phyloP scores from a whole-genome alignment of 2,329 filamentous ascomycete species.

The Fusarium sp. region DNA sequence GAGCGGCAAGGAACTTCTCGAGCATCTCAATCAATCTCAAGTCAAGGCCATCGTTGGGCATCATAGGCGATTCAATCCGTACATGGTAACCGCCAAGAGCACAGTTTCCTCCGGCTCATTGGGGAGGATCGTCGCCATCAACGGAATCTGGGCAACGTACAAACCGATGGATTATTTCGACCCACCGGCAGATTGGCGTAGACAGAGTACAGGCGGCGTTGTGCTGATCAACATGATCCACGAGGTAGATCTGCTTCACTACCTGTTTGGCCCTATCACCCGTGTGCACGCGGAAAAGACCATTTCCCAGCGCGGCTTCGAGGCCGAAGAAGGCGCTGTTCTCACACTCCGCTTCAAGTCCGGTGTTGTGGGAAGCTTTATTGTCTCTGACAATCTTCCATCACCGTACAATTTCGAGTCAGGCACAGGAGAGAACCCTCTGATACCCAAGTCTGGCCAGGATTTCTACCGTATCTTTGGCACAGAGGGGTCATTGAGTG shows the following conservation, averaged over 20 bases:
- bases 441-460: conserved; percentile 59
- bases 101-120: conserved; percentile 58
- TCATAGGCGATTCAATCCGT: conserved; percentile 73
- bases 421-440: conserved; percentile 72
- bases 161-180: conserved; percentile 69
- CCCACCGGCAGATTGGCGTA: conserved; percentile 64
- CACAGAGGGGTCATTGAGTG: conserved; percentile 65
- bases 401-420: conserved; percentile 70
- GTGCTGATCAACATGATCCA: conserved; percentile 74
- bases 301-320: conserved; percentile 59
- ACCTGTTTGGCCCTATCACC: conserved; percentile 68
- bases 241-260: conserved; percentile 72
- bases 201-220: conserved; percentile 60
- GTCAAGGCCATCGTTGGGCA: conserved; percentile 70
- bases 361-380: conserved; percentile 70
- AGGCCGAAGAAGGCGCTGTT: conserved; percentile 71
- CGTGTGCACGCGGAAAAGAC: conserved; percentile 67
- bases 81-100: conserved; percentile 65
- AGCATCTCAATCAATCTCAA: conserved; percentile 44
- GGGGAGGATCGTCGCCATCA: conserved; percentile 66
- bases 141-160: conserved; percentile 67
- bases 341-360: conserved; percentile 67
- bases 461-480: conserved; percentile 72
- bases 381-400: conserved; percentile 67
- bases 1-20: conserved; percentile 54